Percentiles rank a stretch among this genome's conserved stretches.
Conservation (phyloP, 2,329 filamentous ascomycete genomes). For the Chrysoporthe puriensis region DNA sequence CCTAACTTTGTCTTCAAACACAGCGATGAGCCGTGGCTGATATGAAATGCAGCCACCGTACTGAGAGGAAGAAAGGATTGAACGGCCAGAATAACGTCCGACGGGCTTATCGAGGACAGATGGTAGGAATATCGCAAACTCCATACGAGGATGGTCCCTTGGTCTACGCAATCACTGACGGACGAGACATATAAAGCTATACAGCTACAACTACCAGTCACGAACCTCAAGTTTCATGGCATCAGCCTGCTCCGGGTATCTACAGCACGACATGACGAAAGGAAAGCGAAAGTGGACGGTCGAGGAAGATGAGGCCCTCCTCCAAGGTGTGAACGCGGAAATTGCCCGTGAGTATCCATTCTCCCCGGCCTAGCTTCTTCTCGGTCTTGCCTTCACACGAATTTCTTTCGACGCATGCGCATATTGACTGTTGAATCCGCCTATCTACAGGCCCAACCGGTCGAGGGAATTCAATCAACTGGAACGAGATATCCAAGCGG, state of each 20-base stretch:
- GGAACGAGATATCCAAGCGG: conserved; percentile 10
- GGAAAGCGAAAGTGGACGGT: conserved; percentile 11
- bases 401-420: background rate
- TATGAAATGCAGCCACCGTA: background rate
- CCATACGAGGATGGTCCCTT: background rate
- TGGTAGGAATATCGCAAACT: background rate
- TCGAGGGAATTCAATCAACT: conserved; percentile 10
- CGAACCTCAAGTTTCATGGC: background rate
- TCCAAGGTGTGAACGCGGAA: conserved; percentile 9
- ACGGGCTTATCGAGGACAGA: background rate
- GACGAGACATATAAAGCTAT: background rate
- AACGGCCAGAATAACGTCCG: background rate
- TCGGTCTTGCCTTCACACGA: background rate
- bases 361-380: background rate
- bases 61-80: background rate
- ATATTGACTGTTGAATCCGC: background rate
- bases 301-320: conserved; percentile 9
- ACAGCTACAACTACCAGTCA: background rate
- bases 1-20: background rate
- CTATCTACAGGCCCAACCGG: background rate
- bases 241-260: background rate
- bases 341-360: background rate
- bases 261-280: background rate
- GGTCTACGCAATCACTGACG: background rate
- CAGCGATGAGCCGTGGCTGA: background rate